Base-by-base conservation (phyloP, 1,284 basidiomycete genomes). In the Irpex lacteus region DNA sequence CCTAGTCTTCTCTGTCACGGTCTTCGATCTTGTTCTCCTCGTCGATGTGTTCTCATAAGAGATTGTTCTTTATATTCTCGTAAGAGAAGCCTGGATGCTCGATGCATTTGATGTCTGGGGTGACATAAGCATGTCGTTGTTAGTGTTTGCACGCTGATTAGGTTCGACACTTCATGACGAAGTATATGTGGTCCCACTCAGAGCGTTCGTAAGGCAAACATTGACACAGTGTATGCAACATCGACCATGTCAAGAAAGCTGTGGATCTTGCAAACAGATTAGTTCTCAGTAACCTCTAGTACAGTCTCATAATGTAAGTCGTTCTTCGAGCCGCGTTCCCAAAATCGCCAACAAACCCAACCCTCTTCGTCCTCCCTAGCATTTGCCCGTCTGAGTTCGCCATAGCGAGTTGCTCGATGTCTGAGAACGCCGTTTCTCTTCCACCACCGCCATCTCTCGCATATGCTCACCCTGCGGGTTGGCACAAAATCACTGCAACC, bases 351-450 rank as follows among this genome's bases (percentile, higher is more conserved):
- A 32, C 68, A 60, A 40, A 68, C 66, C 60, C 8, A 40, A 68
- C 66, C 60, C 8, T 59, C 54, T 9, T 63, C 62, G 11, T 63
- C 57, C 50, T 37, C 59, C 18, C 38, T 55, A 11, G 26, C 26
- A 26, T 71, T 66, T 53, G 69, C 71, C 64, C 67, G 65, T 57
- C 71, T 76, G 13, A 85, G 87, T 71, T 90, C 88, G 37, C 91
- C 91, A 70, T 90, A 88, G 40, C 75, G 75, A 26, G 26, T 26
- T 26, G 4, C 26, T 26, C 26, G 26, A 26, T 26, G 26, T 2
- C 26, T 26, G 3, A 26, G 26, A 26, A 26, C 26, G 26, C 26
- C 3, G 26, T 4, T 26, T 4, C 26, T 26, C 26, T 26, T 26
- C 26, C 26, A 26, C 26, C 26, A 26, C 26, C 26, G 26, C 4